Base-by-base conservation (phyloP, 345 rosid genomes). In the Streptanthus diversifolius region DNA sequence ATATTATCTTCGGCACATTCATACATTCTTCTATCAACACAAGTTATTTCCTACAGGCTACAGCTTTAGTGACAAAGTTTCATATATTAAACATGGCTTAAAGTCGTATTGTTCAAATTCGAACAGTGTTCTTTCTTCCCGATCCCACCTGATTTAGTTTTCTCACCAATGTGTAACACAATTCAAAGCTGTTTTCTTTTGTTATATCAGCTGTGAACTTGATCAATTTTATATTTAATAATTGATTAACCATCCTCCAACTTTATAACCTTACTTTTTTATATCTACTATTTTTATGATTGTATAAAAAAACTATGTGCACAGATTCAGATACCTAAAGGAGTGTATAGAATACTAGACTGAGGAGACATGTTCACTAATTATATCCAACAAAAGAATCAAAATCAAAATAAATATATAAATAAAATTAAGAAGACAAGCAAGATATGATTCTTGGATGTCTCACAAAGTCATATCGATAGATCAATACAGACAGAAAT, bases 371-470 rank as follows among this genome's bases (percentile, higher is more conserved):
- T 43, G 24, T 73, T 64, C 64, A 65, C 72, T 17, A 49, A 27
- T 47, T 5, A 64, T 45, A 64, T 64, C 43, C 27, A 64, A 43
- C 33, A 65, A 11, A 41, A 58, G 40, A 41, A 75, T 60, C 52
- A 67, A 68, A 41, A 75, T 5, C 40, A 52, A 53, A 43, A 49
- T 15, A 24, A 21, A 30, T 21, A 17, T 15, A 5, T 41, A 68
- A 43, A 43, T 17, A 13, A 14, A 54, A 12, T 36, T 63, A 69
- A 76, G 35, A 70, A 64, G 14, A 18, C 14, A 55, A 70, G 61
- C 35, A 57, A 77, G 76, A 77, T 77, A 55, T 77, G 80, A 66
- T 71, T 64, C 72, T 21, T 64, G 59, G 47, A 71, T 77, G 72
- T 77, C 72, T 71, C 72, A 77, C 41, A 70, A 70, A 70, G 56